phyloP scores from a whole-genome alignment of 2,329 filamentous ascomycete genomes.

The Sphaceloma murrayae region DNA sequence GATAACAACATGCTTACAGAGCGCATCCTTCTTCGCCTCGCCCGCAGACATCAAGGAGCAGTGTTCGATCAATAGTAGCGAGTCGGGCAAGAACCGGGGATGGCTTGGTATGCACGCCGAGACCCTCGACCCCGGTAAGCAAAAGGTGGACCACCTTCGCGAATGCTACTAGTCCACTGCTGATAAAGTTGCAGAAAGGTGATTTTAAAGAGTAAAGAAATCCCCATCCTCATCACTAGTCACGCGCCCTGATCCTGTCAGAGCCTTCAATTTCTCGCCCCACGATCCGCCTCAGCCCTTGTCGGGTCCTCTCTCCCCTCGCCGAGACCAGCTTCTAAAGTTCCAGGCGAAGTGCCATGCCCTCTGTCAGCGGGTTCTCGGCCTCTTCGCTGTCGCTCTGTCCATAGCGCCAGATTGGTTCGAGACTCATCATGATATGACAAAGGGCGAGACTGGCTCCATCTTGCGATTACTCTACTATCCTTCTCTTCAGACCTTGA shows the following conservation, averaged over 20 bases:
- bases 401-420: constrained; percentile 47
- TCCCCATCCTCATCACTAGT: neutral
- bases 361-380: constrained; percentile 63
- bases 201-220: constrained; percentile 79
- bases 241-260: constrained; percentile 30
- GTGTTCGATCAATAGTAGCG: constrained; percentile 60
- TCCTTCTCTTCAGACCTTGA: constrained; percentile 20
- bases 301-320: constrained; percentile 51
- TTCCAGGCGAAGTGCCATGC: constrained; percentile 64
- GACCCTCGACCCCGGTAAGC: constrained; percentile 72
- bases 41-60: constrained; percentile 61
- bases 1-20: constrained; percentile 15
- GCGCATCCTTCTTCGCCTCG: constrained; percentile 56
- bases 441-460: constrained; percentile 42
- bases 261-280: constrained; percentile 73
- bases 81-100: constrained; percentile 61
- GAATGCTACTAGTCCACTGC: neutral
- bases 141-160: constrained; percentile 49
- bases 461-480: constrained; percentile 47
- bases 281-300: constrained; percentile 68
- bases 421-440: constrained; percentile 49
- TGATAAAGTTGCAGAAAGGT: constrained; percentile 47
- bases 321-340: constrained; percentile 51
- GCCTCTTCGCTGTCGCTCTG: constrained; percentile 69
- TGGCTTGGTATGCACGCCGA: constrained; percentile 86